Conservation (phyloP, 2,329 filamentous ascomycete species). For the Epichloe elymi region DNA sequence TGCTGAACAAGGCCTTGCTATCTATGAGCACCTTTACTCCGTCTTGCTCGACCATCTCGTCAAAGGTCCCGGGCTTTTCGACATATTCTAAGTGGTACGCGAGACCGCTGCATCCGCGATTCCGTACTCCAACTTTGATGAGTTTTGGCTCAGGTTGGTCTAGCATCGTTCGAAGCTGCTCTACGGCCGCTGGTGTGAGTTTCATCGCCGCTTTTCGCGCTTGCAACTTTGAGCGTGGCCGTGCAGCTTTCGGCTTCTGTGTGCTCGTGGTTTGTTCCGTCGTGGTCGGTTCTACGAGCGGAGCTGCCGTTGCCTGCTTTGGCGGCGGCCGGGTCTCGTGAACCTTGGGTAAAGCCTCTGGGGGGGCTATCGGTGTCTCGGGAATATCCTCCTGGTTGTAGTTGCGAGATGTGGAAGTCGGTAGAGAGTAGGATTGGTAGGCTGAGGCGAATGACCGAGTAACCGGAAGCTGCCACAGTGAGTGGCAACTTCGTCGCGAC, state of each 20-base stretch:
- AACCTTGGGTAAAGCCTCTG: conserved; percentile 31
- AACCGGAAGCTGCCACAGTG: conserved; percentile 29
- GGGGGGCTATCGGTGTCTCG: conserved; percentile 33
- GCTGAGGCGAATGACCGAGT: conserved; percentile 19
- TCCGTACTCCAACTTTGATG: conserved; percentile 88
- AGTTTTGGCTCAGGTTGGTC: conserved; percentile 81
- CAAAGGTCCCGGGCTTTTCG: conserved; percentile 75
- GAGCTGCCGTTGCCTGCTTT: conserved; percentile 10
- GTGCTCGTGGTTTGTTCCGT: neutral
- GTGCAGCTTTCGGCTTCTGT: conserved; percentile 46
- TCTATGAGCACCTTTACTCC: conserved; percentile 93
- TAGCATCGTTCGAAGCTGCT: conserved; percentile 63
- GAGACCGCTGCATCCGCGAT: conserved; percentile 84
- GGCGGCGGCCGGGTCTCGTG: conserved; percentile 39
- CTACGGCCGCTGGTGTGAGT: conserved; percentile 66
- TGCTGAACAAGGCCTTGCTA: conserved; percentile 93
- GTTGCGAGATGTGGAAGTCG: conserved; percentile 27
- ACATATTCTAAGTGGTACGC: conserved; percentile 93
- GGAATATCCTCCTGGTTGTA: conserved; percentile 28
- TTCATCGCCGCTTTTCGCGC: conserved; percentile 86
- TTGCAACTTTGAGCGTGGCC: conserved; percentile 25
- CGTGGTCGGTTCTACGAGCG: conserved; percentile 7
- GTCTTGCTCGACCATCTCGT: conserved; percentile 90
- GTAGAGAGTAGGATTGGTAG: conserved; percentile 41
- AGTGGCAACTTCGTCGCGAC: conserved; percentile 25